A percentile compares a stretch with the other conserved stretches of the same genome.
Conservation (phyloP, 1,139 yeast species). For the Geotrichum aggregatum region DNA sequence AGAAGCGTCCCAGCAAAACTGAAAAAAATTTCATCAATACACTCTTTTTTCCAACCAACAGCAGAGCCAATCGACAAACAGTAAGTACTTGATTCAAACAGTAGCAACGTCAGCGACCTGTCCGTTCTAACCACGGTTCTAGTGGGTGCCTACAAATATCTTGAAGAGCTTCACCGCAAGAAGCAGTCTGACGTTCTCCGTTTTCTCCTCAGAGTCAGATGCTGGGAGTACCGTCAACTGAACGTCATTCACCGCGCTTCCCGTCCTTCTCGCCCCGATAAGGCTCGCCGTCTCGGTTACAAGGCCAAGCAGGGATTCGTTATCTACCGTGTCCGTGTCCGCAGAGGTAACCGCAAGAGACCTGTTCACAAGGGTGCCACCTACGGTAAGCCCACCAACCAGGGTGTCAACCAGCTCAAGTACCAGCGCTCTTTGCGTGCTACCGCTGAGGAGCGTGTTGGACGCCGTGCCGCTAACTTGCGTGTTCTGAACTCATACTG, state of each 20-base stretch:
- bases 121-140: no score
- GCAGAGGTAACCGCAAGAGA: constrained; percentile 99
- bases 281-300: constrained; percentile 99
- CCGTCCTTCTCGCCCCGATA: constrained; percentile 99
- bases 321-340: constrained; percentile 96
- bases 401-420: constrained; percentile 98
- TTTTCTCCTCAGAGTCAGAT: constrained; percentile 98
- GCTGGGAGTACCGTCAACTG: constrained; percentile 99
- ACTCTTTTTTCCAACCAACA: not conserved
- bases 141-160: constrained; percentile 99
- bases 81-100: not conserved
- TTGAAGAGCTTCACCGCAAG: constrained; percentile 99
- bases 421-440: constrained; percentile 98
- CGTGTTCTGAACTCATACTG: constrained; percentile 99
- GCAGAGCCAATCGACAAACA: not conserved
- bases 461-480: constrained; percentile 97
- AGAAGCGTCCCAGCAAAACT: not conserved
- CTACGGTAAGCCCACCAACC: constrained; percentile 99
- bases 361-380: constrained; percentile 99
- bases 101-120: no score
- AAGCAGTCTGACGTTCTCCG: constrained; percentile 99
- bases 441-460: constrained; percentile 99
- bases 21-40: not conserved
- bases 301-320: constrained; percentile 99
- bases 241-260: constrained; percentile 98